Evolutionary conservation across 1,284 basidiomycete species (phyloP), one percentile per base, ranked within the genome.

Genomic region (Microbotryum intermedium): DNA sequence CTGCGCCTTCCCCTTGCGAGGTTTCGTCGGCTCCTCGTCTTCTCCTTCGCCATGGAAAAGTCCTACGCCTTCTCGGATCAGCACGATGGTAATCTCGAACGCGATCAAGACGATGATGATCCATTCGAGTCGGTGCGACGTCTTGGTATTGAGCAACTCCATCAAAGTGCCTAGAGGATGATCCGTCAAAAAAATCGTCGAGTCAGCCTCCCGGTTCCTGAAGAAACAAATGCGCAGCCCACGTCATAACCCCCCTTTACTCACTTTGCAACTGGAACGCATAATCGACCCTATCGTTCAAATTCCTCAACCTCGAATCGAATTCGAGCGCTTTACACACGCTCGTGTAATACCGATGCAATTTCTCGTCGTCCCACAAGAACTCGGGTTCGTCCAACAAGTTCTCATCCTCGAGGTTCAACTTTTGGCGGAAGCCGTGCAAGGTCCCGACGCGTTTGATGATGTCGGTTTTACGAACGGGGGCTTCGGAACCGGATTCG

Each of bases 81-180:
- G 47, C 18, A 66, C 66, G 47, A 66, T 56, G 9, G 61, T 46
- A 61, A 68, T 68, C 42, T 68, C 66, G 48, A 68, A 68, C 4
- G 66, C 64, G 59, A 68, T 68, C 28, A 71, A 59, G 49, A 69
- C 46, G 61, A 71, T 71, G 60, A 70, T 71, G 58, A 70, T 71
- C 68, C 66, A 69, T 51, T 71, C 70, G 13, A 71, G 60, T 5
- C 66, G 59, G 39, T 71, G 70, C 16, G 57, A 61, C 16, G 65
- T 68, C 55, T 69, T 66, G 5, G 69, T 65, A 48, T 67, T 69
- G 50, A 69, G 60, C 49, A 71, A 53, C 34, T 71, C 69, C 60
- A 68, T 63, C 13, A 71, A 45, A 1, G 68, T 70, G 18, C 64
- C 34, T 39, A 16, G 11, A 16, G n/a, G n/a, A n/a, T n/a, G n/a